Evolutionary conservation across 768 basidiomycete species (phyloP), one percentile per base, ranked within the genome.

Genomic region (Boletus pseudopeckii): DNA sequence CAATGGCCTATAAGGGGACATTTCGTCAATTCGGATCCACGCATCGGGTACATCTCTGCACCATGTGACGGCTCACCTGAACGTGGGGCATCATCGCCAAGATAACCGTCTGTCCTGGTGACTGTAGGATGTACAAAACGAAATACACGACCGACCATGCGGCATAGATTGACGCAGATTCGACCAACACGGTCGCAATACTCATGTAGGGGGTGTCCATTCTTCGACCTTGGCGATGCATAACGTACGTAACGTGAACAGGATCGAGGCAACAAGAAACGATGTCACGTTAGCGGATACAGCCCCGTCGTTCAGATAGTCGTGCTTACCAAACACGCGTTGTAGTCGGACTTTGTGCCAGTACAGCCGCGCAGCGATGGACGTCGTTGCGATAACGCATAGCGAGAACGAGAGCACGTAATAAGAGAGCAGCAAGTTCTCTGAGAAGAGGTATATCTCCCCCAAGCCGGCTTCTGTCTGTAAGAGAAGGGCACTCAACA

Each of bases 91-190:
- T 56, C 34, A 64, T 65, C n/a, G 61, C 66, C 37, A 68, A 42
- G 10, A 66, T 18, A 37, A 64, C 14, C 8, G 45, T 54, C 50
- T 64, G 65, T 20, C 52, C 58, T 4, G 67, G 53, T 14, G 44
- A 63, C 1, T 8, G 24, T 15, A 34, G 32, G n/a, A 64, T 10
- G 34, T 44, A 64, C 7, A 68, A 39, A 24, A 68, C 39, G 41
- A 66, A 36, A 41, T 64, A 66, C 11, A 50, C 26, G 44, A 68
- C 33, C 1, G 66, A 66, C 65, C 65, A 66, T 20, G 41, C 32
- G 6, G 56, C 66, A 9, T 66, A 66, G 9, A 68, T 45, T 5
- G 61, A 53, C 1, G 64, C 66, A 5, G 65, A 68, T 44, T 66
- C 66, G 38, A 66, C 40, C 45, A 68, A 14, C 36, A 66, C 45